Evolutionary conservation across 2,329 filamentous ascomycete species (phyloP).

Genomic region (Ceratocystis cacaofunesta): DNA sequence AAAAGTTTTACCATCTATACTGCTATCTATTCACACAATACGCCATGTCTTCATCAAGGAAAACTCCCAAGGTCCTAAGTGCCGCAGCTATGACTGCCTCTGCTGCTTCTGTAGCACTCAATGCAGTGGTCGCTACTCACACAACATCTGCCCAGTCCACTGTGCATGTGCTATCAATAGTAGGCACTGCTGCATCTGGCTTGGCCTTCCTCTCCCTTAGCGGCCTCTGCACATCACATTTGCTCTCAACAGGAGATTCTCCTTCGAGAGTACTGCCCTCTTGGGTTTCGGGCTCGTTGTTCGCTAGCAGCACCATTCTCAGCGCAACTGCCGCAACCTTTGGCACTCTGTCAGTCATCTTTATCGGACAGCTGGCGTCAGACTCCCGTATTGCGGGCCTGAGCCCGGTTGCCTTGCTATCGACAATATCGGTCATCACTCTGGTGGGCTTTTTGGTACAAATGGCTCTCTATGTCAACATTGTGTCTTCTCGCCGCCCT

Average conservation of each 20-base stretch:
- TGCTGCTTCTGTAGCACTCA: conserved; percentile 10
- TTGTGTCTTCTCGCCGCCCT: conserved; percentile 10
- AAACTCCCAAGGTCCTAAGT: conserved; percentile 10
- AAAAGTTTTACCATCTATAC: neutral
- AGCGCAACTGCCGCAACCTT: conserved; percentile 9
- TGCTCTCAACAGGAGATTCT: neutral
- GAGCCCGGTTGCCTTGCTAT: conserved; percentile 10
- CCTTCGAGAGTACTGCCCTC: neutral
- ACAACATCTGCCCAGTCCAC: conserved; percentile 10
- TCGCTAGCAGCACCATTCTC: conserved; percentile 12
- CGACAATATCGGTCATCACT: conserved; percentile 10
- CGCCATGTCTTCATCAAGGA: conserved; percentile 9
- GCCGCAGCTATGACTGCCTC: conserved; percentile 11
- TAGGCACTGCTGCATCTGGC: conserved; percentile 11
- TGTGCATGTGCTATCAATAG: conserved; percentile 14
- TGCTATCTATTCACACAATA: neutral
- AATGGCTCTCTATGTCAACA: conserved; percentile 11
- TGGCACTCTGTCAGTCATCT: conserved; percentile 13
- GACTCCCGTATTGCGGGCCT: neutral
- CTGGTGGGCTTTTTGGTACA: conserved; percentile 12
- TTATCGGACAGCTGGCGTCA: conserved; percentile 11
- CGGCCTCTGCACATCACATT: conserved; percentile 8
- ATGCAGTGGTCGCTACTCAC: conserved; percentile 9
- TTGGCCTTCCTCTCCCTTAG: conserved; percentile 8
- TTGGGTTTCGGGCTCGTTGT: conserved; percentile 2